Evolutionary conservation across 148 eudicot species (phyloP), one percentile per base, ranked within the genome.

Genomic region (Vaccinium darrowii): DNA sequence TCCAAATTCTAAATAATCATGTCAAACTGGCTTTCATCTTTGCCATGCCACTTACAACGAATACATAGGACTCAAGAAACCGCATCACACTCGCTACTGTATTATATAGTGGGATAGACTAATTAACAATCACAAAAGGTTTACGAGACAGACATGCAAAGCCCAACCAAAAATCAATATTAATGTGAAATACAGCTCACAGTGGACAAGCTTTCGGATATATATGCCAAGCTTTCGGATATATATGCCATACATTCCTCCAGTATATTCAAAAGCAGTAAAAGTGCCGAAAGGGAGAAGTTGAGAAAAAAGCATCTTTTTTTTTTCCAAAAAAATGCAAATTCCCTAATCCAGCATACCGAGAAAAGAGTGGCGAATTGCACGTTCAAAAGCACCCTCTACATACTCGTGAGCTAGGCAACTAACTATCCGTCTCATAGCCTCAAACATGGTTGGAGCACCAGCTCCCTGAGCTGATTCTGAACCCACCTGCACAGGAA

Each of bases 371-470:
- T 90, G 91, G 73, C 92, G 97, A 87, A 96, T 93, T 60, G 95
- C 89, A 81, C 97, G 94, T 62, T 95, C 93, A 83, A 91, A 87
- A 83, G 87, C 88, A 75, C 90, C 90, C 88, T 94, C 99, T 54
- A 90, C 86, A 89, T 87, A 89, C 7, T 90, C 90, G 84, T 85
- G 86, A 89, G 91, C 88, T 85, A 96, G 87, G 91, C 94, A 92
- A 86, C 90, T 88, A 89, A 85, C 90, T 84, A 96, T 93, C 56
- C 99, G 92, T 88, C 90, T 93, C 94, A 96, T 95, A 80, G 96
- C 97, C 88, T 95, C 95, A 88, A 96, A 96, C 88, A 96, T 92
- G 87, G 99, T 96, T 83, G 98, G 99, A 79, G 99, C 99, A 90
- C 99, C 98, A 79, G 99, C 99, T 86, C 98, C 99, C 82, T 96